Evolutionary conservation across 345 rosid species (phyloP).

Genomic region (Angophora floribunda): DNA sequence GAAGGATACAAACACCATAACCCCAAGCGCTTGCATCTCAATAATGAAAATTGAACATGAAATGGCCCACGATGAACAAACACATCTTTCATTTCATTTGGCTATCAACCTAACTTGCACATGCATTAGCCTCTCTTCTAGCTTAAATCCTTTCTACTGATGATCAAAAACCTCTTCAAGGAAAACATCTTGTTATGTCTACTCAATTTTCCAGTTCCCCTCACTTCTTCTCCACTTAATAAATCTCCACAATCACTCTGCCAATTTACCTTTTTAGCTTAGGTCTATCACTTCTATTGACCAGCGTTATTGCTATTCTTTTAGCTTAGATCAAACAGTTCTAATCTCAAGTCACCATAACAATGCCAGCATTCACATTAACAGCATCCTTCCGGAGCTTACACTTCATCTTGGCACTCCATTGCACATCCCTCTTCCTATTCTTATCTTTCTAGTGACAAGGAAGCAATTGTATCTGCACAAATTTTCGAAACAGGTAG

Average conservation of each 20-base stretch:
- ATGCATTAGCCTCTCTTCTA: too few relatives aligned
- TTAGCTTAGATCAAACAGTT: background rate
- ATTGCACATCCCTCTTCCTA: background rate
- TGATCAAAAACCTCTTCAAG: background rate
- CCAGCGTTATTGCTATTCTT: background rate
- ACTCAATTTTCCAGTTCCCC: background rate
- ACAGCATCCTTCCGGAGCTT: background rate
- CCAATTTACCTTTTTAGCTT: background rate
- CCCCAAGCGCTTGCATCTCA: background rate
- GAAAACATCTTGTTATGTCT: background rate
- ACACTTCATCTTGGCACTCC: background rate
- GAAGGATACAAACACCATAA: background rate
- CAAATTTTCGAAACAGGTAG: background rate
- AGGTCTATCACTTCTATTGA: background rate
- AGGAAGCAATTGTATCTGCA: background rate
- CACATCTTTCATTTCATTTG: too few relatives aligned
- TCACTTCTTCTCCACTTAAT: background rate
- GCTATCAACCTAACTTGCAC: too few relatives aligned
- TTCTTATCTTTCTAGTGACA: background rate
- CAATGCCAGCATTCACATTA: background rate
- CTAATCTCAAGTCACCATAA: background rate
- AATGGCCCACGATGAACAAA: too few relatives aligned
- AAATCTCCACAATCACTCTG: background rate
- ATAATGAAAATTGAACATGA: background rate
- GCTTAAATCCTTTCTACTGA: too few relatives aligned